A percentile compares a stretch with the other conserved stretches of the same genome.
phyloP scores from a whole-genome alignment of 352 stramenopile species.

The Plasmopara halstedii region DNA sequence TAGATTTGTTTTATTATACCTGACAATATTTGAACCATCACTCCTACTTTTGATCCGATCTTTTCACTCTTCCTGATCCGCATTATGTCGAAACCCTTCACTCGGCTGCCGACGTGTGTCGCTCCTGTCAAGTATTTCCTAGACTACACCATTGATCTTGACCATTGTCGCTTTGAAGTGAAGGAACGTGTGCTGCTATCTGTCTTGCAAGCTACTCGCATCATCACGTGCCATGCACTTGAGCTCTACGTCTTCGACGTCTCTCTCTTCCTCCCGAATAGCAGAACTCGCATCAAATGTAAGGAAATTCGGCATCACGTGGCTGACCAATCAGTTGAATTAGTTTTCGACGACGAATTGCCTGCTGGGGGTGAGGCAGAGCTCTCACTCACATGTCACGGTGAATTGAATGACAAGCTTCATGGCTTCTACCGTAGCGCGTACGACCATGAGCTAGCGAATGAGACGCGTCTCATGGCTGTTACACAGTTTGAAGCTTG shows the following conservation, averaged over 20 bases:
- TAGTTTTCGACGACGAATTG: slow-evolving; percentile 42
- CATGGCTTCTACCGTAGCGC: slow-evolving; percentile 93
- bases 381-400: slow-evolving; percentile 49
- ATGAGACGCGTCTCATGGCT: slow-evolving; percentile 91
- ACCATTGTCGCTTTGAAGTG: slow-evolving; percentile 64
- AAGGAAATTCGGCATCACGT: slow-evolving; percentile 49
- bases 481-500: slow-evolving; percentile 83
- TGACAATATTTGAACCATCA: too few species aligned
- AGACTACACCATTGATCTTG: slow-evolving; percentile 71
- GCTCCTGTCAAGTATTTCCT: slow-evolving; percentile 64
- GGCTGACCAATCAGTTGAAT: slow-evolving; percentile 46
- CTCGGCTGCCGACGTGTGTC: slow-evolving; percentile 53
- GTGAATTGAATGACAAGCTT: slow-evolving; percentile 89
- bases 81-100: slow-evolving; percentile 39
- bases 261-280: slow-evolving; percentile 32
- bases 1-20: too few species aligned
- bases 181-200: slow-evolving; percentile 50
- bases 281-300: slow-evolving; percentile 25
- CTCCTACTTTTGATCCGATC: too few species aligned
- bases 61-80: too few species aligned
- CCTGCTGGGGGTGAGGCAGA: slow-evolving; percentile 21
- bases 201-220: slow-evolving; percentile 49
- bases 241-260: slow-evolving; percentile 87
- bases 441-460: slow-evolving; percentile 88
- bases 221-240: slow-evolving; percentile 91